Percentiles rank a stretch among this genome's conserved stretches.
phyloP scores from a whole-genome alignment of 108 stramenopile genomes.

The Pelagomonas calceolata region DNA sequence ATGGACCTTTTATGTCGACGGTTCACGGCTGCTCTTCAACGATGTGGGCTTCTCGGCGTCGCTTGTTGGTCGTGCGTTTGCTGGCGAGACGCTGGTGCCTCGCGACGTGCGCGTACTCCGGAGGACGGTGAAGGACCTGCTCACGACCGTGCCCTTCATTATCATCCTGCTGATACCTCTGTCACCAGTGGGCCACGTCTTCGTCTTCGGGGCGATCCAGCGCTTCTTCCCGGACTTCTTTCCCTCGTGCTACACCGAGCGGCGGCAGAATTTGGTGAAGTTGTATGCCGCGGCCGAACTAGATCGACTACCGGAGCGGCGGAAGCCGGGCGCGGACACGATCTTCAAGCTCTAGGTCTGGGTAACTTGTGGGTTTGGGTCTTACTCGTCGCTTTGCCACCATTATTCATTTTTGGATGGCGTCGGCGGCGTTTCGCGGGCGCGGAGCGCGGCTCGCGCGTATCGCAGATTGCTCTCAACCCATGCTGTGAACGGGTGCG shows the following conservation, averaged over 20 bases:
- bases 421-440: too few species aligned
- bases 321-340: too few species aligned
- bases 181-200: constrained; percentile 87
- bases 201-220: constrained; percentile 92
- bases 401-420: too few species aligned
- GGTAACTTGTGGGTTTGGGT: too few species aligned
- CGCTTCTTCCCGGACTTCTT: constrained; percentile 93
- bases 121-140: constrained; percentile 84
- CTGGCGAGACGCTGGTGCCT: constrained; percentile 84
- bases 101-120: constrained; percentile 84
- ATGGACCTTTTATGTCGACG: constrained; percentile 68
- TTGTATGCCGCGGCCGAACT: constrained; percentile 12
- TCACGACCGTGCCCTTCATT: constrained; percentile 87
- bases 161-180: constrained; percentile 91
- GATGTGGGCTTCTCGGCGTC: constrained; percentile 66
- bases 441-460: too few species aligned
- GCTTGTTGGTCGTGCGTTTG: constrained; percentile 62
- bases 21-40: constrained; percentile 56
- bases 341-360: too few species aligned
- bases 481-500: too few species aligned
- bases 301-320: not conserved
- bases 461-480: too few species aligned
- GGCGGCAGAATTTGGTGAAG: constrained; percentile 76
- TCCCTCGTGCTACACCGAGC: constrained; percentile 88
- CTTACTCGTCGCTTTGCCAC: too few species aligned